These are phyloP conservation scores for Penicillium janthinellum DNA, from an alignment of 2,329 filamentous ascomycete species.

Conservation along the genomic window DNA sequence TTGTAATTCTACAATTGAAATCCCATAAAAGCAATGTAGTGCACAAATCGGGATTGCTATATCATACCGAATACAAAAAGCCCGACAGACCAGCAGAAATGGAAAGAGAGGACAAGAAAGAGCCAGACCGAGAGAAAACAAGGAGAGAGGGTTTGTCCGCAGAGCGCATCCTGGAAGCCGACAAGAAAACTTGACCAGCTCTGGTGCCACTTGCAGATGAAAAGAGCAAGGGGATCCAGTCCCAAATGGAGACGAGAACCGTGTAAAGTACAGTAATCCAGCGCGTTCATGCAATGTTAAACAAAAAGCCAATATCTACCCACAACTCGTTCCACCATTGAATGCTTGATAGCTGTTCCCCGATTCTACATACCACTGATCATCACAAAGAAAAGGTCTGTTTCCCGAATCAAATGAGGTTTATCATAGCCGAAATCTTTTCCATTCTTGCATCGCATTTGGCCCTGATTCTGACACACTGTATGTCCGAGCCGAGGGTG, in stretches of 20 bases:
- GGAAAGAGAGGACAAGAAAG: constrained; percentile 30
- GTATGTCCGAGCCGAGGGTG: constrained; percentile 8
- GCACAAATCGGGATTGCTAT: constrained; percentile 19
- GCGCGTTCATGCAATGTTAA: constrained; percentile 30
- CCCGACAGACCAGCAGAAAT: constrained; percentile 28
- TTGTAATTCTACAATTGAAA: not conserved
- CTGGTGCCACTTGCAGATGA: not conserved
- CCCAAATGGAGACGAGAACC: constrained; percentile 20
- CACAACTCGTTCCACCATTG: constrained; percentile 20
- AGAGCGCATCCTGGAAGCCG: constrained; percentile 6
- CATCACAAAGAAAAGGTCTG: constrained; percentile 18
- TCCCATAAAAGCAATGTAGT: constrained; percentile 1
- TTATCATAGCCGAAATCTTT: constrained; percentile 23
- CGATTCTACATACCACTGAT: constrained; percentile 24
- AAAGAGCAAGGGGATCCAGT: constrained; percentile 10
- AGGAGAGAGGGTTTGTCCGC: constrained; percentile 12
- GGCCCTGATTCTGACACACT: constrained; percentile 10
- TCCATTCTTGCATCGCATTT: constrained; percentile 17
- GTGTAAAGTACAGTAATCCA: constrained; percentile 32
- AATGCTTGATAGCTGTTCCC: constrained; percentile 9
- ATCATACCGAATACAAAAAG: constrained; percentile 24
- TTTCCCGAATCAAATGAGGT: constrained; percentile 20
- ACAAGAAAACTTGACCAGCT: not conserved
- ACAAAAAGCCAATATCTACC: constrained; percentile 31
- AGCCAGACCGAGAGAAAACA: constrained; percentile 22